phyloP scores from a whole-genome alignment of 2,329 filamentous ascomycete genomes.

The Neonectria punicea region DNA sequence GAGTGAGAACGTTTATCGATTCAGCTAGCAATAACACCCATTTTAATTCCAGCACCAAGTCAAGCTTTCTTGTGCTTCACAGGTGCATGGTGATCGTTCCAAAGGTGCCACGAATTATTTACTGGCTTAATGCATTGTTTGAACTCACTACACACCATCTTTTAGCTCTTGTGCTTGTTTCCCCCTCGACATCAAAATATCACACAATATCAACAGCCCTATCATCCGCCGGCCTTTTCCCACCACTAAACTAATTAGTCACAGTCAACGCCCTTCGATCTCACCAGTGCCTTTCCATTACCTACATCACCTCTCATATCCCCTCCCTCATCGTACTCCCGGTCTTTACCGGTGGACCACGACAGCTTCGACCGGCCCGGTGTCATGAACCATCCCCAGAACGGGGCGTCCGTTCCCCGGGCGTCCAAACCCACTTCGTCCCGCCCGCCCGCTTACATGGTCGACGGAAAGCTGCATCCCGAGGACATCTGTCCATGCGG shows the following conservation, averaged over 20 bases:
- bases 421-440: not conserved
- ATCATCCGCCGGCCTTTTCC: not conserved
- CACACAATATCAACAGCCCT: not conserved
- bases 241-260: not conserved
- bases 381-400: constrained; percentile 8
- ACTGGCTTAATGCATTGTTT: not conserved
- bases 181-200: not conserved
- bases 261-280: not conserved
- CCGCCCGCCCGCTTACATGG: not conserved
- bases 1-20: too few relatives aligned
- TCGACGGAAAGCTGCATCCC: constrained; percentile 2
- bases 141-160: not conserved
- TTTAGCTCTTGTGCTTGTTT: not conserved
- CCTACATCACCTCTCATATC: not conserved
- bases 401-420: constrained; percentile 9
- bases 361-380: constrained; percentile 19
- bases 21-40: too few relatives aligned
- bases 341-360: constrained; percentile 11
- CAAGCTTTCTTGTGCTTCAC: too few relatives aligned
- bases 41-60: too few relatives aligned
- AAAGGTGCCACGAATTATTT: not conserved
- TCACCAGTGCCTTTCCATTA: not conserved
- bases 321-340: not conserved
- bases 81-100: not conserved
- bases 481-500: not conserved